Conservation (phyloP, 2,329 filamentous ascomycete species). For the Phyllosticta citrichinensis region DNA sequence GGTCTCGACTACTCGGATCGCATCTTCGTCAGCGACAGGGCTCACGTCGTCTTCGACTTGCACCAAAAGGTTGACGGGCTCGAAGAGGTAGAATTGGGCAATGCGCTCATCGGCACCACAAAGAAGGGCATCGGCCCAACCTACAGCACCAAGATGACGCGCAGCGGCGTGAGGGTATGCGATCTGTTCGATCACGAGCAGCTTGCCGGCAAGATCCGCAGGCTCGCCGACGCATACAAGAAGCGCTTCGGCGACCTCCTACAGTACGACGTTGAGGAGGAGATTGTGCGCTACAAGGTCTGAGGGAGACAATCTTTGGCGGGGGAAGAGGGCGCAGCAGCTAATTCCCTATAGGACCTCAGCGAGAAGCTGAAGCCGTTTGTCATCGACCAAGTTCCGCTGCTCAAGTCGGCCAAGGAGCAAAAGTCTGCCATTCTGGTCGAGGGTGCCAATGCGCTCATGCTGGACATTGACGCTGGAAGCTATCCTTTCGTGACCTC, state of each 20-base stretch:
- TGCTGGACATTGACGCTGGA: slow-evolving; percentile 51
- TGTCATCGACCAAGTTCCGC: slow-evolving; percentile 56
- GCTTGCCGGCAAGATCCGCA: slow-evolving; percentile 57
- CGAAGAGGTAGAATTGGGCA: slow-evolving; percentile 47
- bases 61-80: slow-evolving; percentile 60
- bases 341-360: slow-evolving; percentile 33
- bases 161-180: slow-evolving; percentile 55
- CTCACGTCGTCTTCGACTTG: slow-evolving; percentile 55
- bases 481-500: slow-evolving; percentile 54
- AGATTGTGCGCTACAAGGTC: slow-evolving; percentile 53
- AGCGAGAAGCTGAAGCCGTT: slow-evolving; percentile 48
- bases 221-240: slow-evolving; percentile 52
- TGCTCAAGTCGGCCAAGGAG: slow-evolving; percentile 52
- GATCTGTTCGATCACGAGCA: slow-evolving; percentile 57
- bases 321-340: not conserved
- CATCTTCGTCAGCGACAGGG: slow-evolving; percentile 54
- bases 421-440: slow-evolving; percentile 52
- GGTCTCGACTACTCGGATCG: slow-evolving; percentile 49
- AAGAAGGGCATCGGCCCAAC: slow-evolving; percentile 46
- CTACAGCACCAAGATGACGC: slow-evolving; percentile 53
- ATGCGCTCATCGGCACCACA: slow-evolving; percentile 40
- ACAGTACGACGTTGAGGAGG: slow-evolving; percentile 59
- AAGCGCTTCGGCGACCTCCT: slow-evolving; percentile 59
- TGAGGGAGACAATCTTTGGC: not conserved
- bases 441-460: slow-evolving; percentile 59